Base-by-base conservation (phyloP, 768 basidiomycete species). In the Russula ochroleuca region DNA sequence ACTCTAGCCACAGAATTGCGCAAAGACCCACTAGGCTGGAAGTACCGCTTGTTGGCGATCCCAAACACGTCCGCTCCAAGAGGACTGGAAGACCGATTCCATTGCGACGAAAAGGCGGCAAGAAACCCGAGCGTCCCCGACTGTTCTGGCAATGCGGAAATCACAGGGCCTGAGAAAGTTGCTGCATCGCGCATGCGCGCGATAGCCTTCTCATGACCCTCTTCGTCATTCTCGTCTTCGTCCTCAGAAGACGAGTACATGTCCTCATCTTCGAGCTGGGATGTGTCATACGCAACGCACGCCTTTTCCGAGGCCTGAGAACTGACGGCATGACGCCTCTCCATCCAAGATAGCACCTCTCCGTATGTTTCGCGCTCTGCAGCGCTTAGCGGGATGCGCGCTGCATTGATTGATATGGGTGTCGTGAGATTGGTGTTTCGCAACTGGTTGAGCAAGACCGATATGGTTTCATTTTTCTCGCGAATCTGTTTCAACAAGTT, bases 401-500 rank as follows among this genome's bases (percentile, higher is more conserved):
- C 62, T 17, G 73, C 68, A 21, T 67, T 70, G 62, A 75, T 67
- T 8, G 70, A 67, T n/a, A 75, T 69, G 31, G 74, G 73, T 5
- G 74, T 75, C 40, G 68, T 66, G 49, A 70, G 47, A 9, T 71
- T 61, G 17, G 72, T 71, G 62, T 69, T 72, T 38, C 72, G 69
- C 47, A 70, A 57, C 37, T 64, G 64, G 53, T 70, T 65, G 51
- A 75, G 68, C 19, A 70, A 68, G 62, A 70, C 47, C 52, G 71
- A 71, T 63, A 68, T 66, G 6, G 72, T 49, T 35, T 67, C 70
- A 49, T 73, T 71, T 63, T 73, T 75, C 66, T 73, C 73, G 19
- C 73, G 69, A 49, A 75, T 73, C 43, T 73, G 71, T 49, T 70
- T 70, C 28, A 72, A 69, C n/a, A 75, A 58, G 23, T 71, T 68